Base-by-base conservation (phyloP, 75 land plant genomes). In the Cupressus sempervirens region DNA sequence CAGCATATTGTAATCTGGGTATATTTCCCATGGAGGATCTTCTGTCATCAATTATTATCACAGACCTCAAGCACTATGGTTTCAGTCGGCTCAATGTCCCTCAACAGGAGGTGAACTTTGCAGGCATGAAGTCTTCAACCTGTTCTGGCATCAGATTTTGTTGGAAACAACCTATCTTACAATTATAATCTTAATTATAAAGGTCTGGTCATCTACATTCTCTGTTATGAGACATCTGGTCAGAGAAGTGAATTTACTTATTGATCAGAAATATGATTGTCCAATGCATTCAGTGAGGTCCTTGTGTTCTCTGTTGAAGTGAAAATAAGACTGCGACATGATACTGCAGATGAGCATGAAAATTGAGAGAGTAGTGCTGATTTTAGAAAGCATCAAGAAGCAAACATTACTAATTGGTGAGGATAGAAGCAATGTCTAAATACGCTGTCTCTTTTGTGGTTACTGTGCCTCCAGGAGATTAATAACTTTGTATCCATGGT, bases 71-170 rank as follows among this genome's bases (percentile, higher is more conserved):
- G 40, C 34, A 40, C 18, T 53, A n/a, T 82, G 83, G 83, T 53
- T 15, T 53, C 53, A 52, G 53, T 52, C 62, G 83, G 35, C 56
- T 30, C 62, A 53, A 32, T 82, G 83, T 53, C 26, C 62, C 4
- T 29, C 65, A 82, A 46, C 83, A 82, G 54, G 83, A 82, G 83
- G 36, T 82, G 62, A 82, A 53, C 6, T 82, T 52, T 82, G n/a
- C 65, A 82, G 62, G 62, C 83, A 82, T 81, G 83, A 20, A 81
- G 7, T 68, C 26, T 26, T 8, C 30, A 26, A 26, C 1, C 1
- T 5, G 14, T 45, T 77, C 23, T 77, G 80, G 36, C 46, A 35
- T 34, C 12, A 40, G 29, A n/a, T 77, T 40, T 7, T 77, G 4
- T 20, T 34, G 26, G 3, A 26, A 41, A 77, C 41, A 41, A 77